phyloP scores from a whole-genome alignment of 345 rosid species.

The Citrus sinensis region DNA sequence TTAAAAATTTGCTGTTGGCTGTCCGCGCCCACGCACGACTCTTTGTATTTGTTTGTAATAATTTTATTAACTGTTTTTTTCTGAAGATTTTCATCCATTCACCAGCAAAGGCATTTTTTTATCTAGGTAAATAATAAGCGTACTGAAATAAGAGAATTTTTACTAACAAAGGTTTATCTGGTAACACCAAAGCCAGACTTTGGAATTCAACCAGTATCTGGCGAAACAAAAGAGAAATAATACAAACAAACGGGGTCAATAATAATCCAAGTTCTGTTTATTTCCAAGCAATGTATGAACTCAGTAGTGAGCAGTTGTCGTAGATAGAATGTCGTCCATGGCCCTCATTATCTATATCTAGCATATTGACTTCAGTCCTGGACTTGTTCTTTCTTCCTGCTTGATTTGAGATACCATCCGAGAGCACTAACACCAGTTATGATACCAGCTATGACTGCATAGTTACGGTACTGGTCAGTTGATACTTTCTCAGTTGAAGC shows the following conservation, averaged over 20 bases:
- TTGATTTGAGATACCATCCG: slow-evolving; percentile 85
- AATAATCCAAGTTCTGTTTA: slow-evolving; percentile 6
- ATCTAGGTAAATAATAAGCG: not conserved
- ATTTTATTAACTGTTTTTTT: not conserved
- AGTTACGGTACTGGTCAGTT: slow-evolving; percentile 68
- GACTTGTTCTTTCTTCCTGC: slow-evolving; percentile 66
- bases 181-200: not conserved
- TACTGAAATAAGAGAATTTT: not conserved
- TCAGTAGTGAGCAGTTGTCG: not conserved
- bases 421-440: slow-evolving; percentile 57
- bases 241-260: not conserved
- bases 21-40: no score
- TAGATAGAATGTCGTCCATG: not conserved
- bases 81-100: not conserved
- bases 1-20: no score
- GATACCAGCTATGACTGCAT: slow-evolving; percentile 78
- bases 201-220: not conserved
- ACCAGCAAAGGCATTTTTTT: no score
- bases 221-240: not conserved
- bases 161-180: not conserved
- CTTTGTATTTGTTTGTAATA: not conserved
- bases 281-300: slow-evolving; percentile 2
- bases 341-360: not conserved
- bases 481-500: slow-evolving; percentile 59
- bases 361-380: slow-evolving; percentile 41